Evolutionary conservation across 148 eudicot species (phyloP).

Genomic region (Rheum nobile): DNA sequence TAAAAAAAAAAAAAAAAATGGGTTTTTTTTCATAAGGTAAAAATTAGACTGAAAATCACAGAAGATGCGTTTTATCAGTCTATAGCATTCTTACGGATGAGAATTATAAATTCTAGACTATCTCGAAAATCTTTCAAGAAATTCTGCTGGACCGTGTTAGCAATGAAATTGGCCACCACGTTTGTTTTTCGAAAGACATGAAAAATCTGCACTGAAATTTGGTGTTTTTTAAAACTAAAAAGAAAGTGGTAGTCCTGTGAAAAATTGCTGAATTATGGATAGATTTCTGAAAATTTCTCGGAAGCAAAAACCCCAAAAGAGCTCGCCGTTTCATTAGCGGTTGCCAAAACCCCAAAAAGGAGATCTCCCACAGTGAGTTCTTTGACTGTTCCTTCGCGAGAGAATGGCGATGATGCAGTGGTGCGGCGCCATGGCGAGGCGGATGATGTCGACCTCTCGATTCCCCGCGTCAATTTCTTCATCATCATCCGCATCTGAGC

Average conservation of each 20-base stretch:
- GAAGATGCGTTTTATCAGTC: too few relatives aligned
- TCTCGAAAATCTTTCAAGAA: too few relatives aligned
- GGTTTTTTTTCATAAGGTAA: too few relatives aligned
- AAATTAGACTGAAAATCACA: too few relatives aligned
- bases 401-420: conserved; percentile 12
- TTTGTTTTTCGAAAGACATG: too few relatives aligned
- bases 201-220: too few relatives aligned
- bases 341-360: conserved; percentile 7
- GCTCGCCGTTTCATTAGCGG: not conserved
- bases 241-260: not conserved
- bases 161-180: too few relatives aligned
- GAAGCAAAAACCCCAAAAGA: not conserved
- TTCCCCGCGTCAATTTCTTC: conserved; percentile 7
- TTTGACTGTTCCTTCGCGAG: not conserved
- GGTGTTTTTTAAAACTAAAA: too few relatives aligned
- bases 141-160: too few relatives aligned
- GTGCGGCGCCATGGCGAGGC: conserved; percentile 6
- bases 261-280: not conserved
- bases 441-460: conserved; percentile 9
- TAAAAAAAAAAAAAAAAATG: too few relatives aligned
- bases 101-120: too few relatives aligned
- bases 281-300: not conserved
- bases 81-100: too few relatives aligned
- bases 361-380: not conserved
- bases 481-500: conserved; percentile 16